These are phyloP conservation scores for Phaffia tasmanica DNA, from an alignment of 768 basidiomycete species.

Conservation along the genomic window DNA sequence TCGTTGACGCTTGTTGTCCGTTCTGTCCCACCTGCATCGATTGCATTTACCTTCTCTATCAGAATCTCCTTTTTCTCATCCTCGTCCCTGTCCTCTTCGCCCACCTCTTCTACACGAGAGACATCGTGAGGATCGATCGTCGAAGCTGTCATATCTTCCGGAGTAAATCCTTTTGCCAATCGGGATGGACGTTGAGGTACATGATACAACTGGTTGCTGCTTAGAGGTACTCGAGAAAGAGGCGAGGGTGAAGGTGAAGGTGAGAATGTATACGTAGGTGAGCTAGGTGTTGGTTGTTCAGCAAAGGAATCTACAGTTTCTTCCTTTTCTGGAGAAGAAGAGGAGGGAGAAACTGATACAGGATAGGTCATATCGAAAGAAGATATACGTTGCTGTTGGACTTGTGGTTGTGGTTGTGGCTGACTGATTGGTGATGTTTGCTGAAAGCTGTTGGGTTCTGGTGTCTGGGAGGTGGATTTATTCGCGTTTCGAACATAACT, in stretches of 20 bases:
- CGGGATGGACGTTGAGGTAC: constrained; percentile 15
- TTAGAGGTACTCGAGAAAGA: constrained; percentile 16
- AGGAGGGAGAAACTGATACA: constrained; percentile 11
- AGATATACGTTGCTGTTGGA: constrained; percentile 3
- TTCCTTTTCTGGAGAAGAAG: background rate
- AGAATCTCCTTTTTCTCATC: constrained; percentile 17
- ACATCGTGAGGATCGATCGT: constrained; percentile 20
- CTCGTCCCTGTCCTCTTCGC: constrained; percentile 4
- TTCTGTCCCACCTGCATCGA: background rate
- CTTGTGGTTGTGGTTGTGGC: constrained; percentile 32
- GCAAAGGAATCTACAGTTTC: background rate
- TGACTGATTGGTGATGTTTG: constrained; percentile 32
- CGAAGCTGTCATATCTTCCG: constrained; percentile 22
- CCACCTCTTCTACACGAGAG: background rate
- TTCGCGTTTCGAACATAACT: constrained; percentile 24
- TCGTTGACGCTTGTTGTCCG: background rate
- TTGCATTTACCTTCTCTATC: background rate
- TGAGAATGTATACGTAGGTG: constrained; percentile 4
- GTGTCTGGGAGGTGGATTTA: constrained; percentile 27
- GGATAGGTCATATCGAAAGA: constrained; percentile 8
- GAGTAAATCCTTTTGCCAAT: constrained; percentile 16
- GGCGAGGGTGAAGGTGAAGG: constrained; percentile 19
- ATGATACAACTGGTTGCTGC: constrained; percentile 15
- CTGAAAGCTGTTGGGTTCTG: constrained; percentile 29
- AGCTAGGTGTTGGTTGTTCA: background rate